Conservation (phyloP, 345 rosid species). For the Leavenworthia alabamica region DNA sequence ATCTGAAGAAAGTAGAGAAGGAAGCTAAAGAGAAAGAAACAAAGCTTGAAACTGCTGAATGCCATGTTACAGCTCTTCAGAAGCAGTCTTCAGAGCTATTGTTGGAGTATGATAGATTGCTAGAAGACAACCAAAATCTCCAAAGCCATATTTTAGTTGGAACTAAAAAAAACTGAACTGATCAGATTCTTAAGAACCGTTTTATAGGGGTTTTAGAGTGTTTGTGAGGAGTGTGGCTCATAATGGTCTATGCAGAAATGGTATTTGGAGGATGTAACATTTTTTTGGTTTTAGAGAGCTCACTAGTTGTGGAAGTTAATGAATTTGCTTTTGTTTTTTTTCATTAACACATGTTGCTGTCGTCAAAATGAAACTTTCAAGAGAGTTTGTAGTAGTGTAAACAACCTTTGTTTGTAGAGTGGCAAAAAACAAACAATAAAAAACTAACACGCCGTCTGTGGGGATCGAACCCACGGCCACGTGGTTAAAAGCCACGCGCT, state of each 20-base stretch:
- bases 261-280: not conserved
- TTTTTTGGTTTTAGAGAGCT: not conserved
- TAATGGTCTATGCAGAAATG: not conserved
- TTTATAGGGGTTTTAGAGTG: not conserved
- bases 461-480: conserved; percentile 37
- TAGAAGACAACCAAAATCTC: conserved; percentile 85
- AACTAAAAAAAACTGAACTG: conserved; percentile 3
- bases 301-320: not conserved
- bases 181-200: not conserved
- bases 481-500: conserved; percentile 41
- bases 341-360: not conserved
- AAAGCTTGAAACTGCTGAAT: conserved; percentile 68
- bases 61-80: conserved; percentile 71
- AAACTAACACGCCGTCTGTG: conserved; percentile 6
- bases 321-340: not conserved
- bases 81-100: conserved; percentile 79
- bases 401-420: not conserved
- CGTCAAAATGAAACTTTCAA: not conserved
- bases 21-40: conserved; percentile 67
- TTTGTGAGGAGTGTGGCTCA: not conserved
- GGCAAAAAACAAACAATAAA: too few species aligned
- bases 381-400: too few species aligned
- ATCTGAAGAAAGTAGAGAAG: conserved; percentile 54
- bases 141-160: conserved; percentile 42
- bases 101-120: conserved; percentile 73